Evolutionary conservation across 345 rosid species (phyloP), one percentile per base, ranked within the genome.

Genomic region (Bretschneidera sinensis): DNA sequence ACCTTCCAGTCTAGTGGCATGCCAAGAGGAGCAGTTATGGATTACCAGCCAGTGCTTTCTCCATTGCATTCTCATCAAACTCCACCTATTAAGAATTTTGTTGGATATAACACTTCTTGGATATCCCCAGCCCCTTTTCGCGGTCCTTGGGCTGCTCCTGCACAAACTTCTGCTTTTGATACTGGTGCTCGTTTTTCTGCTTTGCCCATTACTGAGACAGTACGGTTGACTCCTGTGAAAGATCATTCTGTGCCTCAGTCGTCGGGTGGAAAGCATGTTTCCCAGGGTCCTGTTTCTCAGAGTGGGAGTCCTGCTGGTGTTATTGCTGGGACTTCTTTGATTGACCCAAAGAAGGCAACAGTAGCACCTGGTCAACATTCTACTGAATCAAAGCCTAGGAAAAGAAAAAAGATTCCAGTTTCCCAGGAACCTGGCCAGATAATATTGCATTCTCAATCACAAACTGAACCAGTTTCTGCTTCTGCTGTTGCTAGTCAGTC

Each of bases 51-150:
- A 43, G 60, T 84, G 35, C 65, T 77, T 62, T 78, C 96, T 73
- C 83, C 92, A 22, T 62, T 85, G 67, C 89, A 74, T 75, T 73
- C 88, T 75, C 83, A 81, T 55, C 96, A 88, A 67, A 65, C 88
- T 68, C 76, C 96, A 62, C 68, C 83, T 48, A 17, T 69, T 15
- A 71, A 85, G 51, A 94, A 74, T 66, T 78, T 80, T 74, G 73
- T 75, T 60, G 95, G 87, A 52, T 91, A 79, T 65, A 81, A 58
- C 63, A 43, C 78, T 64, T 56, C 87, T 65, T 88, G 99, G 97
- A 71, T 87, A 63, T 76, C 96, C 21, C 96, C 87, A 57, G 70
- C 88, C 59, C 85, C 88, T 66, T 86, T 78, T 71, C 79, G 76
- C 53, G 77, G 71, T 48, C 77, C 88, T 25, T 94, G 96, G 96